Evolutionary conservation across 2,329 filamentous ascomycete genomes (phyloP).

Genomic region (Sporothrix schenckii): DNA sequence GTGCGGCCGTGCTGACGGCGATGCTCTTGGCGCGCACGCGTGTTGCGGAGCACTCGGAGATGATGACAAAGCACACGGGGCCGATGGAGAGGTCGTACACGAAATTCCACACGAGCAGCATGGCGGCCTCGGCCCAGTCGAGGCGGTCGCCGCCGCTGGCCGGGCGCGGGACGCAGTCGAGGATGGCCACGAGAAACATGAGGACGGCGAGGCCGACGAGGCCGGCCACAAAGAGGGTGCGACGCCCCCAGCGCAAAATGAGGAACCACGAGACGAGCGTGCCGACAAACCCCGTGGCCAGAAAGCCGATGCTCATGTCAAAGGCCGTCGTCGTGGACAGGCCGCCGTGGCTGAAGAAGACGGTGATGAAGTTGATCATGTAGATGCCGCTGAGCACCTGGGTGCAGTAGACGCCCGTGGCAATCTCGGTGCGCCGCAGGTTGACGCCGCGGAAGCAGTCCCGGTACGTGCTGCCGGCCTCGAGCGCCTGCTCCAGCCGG

Average conservation of each 20-base stretch:
- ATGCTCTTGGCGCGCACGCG: conserved; percentile 52
- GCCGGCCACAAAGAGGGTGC: conserved; percentile 55
- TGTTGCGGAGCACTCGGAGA: conserved; percentile 55
- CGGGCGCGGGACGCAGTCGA: conserved; percentile 49
- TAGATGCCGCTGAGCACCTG: conserved; percentile 67
- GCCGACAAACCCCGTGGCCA: conserved; percentile 55
- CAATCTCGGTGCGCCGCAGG: conserved; percentile 57
- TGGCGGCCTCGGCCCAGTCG: conserved; percentile 53
- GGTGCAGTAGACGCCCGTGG: conserved; percentile 64
- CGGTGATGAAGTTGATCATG: conserved; percentile 66
- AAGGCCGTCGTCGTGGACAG: conserved; percentile 51
- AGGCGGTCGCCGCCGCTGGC: conserved; percentile 36
- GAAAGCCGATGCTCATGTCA: conserved; percentile 57
- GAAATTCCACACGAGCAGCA: conserved; percentile 58
- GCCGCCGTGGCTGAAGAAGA: conserved; percentile 62
- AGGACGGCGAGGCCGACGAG: conserved; percentile 49
- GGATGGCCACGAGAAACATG: conserved; percentile 53
- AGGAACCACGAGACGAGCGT: conserved; percentile 58
- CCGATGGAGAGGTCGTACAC: conserved; percentile 59
- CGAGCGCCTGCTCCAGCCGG: conserved; percentile 56
- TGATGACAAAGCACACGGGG: conserved; percentile 56
- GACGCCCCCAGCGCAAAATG: conserved; percentile 54
- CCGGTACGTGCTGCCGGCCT: conserved; percentile 54
- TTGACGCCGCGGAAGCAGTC: conserved; percentile 57
- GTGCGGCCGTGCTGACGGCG: conserved; percentile 49